Percentiles rank a stretch among this genome's conserved stretches.
phyloP scores from a whole-genome alignment of 2,329 filamentous ascomycete species.

The Neobulgaria alba region DNA sequence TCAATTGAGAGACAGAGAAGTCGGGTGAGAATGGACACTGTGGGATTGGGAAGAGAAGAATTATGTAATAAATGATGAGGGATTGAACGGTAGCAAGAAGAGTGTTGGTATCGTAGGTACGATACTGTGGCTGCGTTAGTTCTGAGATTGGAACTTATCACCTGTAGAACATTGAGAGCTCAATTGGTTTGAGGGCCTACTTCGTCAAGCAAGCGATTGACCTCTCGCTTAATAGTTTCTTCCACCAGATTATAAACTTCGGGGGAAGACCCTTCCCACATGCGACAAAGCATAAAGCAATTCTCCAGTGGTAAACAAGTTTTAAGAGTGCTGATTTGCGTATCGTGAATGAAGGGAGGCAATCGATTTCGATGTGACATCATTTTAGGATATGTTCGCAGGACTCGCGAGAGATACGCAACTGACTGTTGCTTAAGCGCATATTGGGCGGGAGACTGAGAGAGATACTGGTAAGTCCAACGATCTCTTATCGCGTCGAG shows the following conservation, averaged over 20 bases:
- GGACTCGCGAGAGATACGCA: conserved; percentile 29
- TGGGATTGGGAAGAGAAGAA: conserved; percentile 31
- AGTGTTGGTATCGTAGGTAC: conserved; percentile 27
- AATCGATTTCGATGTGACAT: conserved; percentile 31
- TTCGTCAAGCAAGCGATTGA: conserved; percentile 26
- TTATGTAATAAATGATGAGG: conserved; percentile 31
- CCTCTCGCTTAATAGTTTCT: conserved; percentile 28
- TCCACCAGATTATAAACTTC: conserved; percentile 27
- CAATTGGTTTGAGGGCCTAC: conserved; percentile 18
- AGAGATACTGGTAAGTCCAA: conserved; percentile 6
- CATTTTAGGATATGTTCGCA: conserved; percentile 33
- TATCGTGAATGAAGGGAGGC: conserved; percentile 31
- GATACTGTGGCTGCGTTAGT: conserved; percentile 22
- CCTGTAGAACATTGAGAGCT: too few relatives aligned
- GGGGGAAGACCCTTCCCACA: conserved; percentile 31
- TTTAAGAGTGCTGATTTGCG: conserved; percentile 14
- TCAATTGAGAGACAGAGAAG: conserved; percentile 25
- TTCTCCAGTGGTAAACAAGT: conserved; percentile 27
- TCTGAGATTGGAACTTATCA: background rate
- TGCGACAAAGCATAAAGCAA: conserved; percentile 31
- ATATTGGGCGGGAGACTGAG: conserved; percentile 3
- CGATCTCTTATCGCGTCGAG: conserved; percentile 1
- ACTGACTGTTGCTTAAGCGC: conserved; percentile 23
- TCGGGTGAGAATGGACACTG: conserved; percentile 15
- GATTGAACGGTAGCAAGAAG: conserved; percentile 32